Base-by-base conservation (phyloP, 805 yeast species). In the Candida silvicultrix region DNA sequence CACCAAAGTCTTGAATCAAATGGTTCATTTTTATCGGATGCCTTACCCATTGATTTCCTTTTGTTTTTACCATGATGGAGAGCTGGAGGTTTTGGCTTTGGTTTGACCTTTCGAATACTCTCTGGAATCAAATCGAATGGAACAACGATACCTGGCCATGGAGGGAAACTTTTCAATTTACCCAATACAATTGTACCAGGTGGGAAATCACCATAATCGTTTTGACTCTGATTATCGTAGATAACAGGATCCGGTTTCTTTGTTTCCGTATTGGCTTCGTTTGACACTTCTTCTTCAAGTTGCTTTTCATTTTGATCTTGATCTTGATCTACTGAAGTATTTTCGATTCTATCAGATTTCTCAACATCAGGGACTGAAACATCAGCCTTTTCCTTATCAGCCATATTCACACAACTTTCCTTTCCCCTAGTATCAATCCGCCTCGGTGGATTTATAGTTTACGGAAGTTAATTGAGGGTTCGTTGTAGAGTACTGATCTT, bases 111-210 rank as follows among this genome's bases (percentile, higher is more conserved):
- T 22, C 65, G 52, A 25, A 86, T 77, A 53, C 72, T 67, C 19
- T 68, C 76, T 0, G 95, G 94, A 6, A 87, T 69, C 8, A 77
- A 63, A 16, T 73, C 71, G 48, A 69, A 75, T 1, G 81, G 83
- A 4, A 87, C 74, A 4, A 86, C 80, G 80, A 87, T 81, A 2
- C 90, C 89, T 0, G 96, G 96, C 96, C 96, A 88, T 38, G 90
- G 84, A 2, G 95, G 86, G 59, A 81, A 88, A 9, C 95, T 95
- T 58, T 86, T 88, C 41, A 88, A 80, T 63, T 88, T 88, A 8
- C 94, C 94, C 21, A 88, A 70, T 1, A 88, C 85, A 5, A 79
- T 63, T 23, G 71, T 65, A 4, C 83, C 81, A 2, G 82, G 77
- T 23, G 66, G 68, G 48, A 58, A 71, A 28, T 49, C 55, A 1